Conservation (phyloP, 179 eudicot genomes). For the Beta lomatogona region DNA sequence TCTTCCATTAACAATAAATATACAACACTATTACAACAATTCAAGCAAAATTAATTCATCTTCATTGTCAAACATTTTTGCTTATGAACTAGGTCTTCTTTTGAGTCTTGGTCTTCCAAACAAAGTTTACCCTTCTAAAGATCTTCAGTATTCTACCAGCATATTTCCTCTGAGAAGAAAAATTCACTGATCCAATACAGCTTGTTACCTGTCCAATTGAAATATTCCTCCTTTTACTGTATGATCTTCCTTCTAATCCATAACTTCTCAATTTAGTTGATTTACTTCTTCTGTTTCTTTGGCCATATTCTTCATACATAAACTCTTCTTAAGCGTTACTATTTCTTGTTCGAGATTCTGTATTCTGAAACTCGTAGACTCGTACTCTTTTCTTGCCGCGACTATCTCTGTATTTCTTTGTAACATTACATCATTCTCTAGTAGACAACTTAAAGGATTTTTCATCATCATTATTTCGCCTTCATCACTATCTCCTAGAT, state of each 20-base stretch:
- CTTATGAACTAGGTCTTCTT: slow-evolving; percentile 44
- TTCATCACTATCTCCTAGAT: slow-evolving; percentile 52
- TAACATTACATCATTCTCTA: slow-evolving; percentile 43
- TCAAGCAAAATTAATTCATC: too few relatives aligned
- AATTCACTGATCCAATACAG: slow-evolving; percentile 71
- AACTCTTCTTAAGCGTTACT: slow-evolving; percentile 56
- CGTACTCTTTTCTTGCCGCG: slow-evolving; percentile 51
- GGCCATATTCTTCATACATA: slow-evolving; percentile 39
- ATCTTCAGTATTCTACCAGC: slow-evolving; percentile 64
- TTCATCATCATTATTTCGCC: slow-evolving; percentile 41
- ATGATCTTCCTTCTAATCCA: slow-evolving; percentile 50
- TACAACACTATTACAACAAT: too few relatives aligned
- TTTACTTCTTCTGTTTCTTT: slow-evolving; percentile 35
- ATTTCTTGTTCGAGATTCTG: slow-evolving; percentile 80
- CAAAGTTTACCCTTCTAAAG: slow-evolving; percentile 52
- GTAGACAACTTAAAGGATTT: slow-evolving; percentile 41
- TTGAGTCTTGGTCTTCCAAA: slow-evolving; percentile 61
- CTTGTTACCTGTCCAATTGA: slow-evolving; percentile 62
- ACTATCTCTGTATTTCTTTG: slow-evolving; percentile 28
- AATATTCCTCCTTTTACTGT: slow-evolving; percentile 52
- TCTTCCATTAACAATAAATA: too few relatives aligned
- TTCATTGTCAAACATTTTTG: not conserved
- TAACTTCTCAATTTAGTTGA: slow-evolving; percentile 21
- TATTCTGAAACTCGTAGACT: slow-evolving; percentile 82
- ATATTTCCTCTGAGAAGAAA: slow-evolving; percentile 67